Evolutionary conservation across 2,329 filamentous ascomycete genomes (phyloP), one percentile per base, ranked within the genome.

Genomic region (Didymella lethalis): DNA sequence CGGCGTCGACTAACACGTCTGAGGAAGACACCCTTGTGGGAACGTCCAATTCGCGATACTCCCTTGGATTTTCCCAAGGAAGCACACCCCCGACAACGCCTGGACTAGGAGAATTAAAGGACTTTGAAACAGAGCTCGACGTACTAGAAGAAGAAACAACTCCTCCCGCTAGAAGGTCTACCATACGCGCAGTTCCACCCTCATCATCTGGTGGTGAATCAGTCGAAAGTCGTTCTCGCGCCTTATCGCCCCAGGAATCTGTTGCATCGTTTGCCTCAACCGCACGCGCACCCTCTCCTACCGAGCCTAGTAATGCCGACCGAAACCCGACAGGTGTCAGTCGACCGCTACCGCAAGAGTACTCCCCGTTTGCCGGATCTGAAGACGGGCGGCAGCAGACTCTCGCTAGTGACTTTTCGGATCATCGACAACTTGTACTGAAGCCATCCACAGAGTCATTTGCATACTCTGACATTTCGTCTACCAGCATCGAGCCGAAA

Each of bases 11-110:
- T 64, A 75, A 68, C 58, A 70, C 64, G 47, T 78, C 76, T 54
- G 76, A 78, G 53, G 71, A 73, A 44, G 76, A 78, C 54, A 78
- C 76, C 44, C 56, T 77, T 50, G 68, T 76, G 53, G 70, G 69
- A 44, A 74, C 76, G 36, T 72, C 71, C 3, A 73, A 76, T 54
- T 72, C 77, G 36, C 71, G 76, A 48, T 73, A 70, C 46, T 77
- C 75, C 61, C 69, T 69, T 61, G 67, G 77, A 52, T 77, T 75
- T 64, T 79, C 77, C 18, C 74, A 77, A 58, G 72, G 66, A 57
- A 77, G 69, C 65, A 78, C 76, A 59, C 69, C 77, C 67, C 74
- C 75, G 61, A 73, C 73, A 18, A 77, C 77, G 25, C 74, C 74
- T 20, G 51, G 51, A 7, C 62, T 70, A 40, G 68, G 72, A 28